Evolutionary conservation across 2,329 filamentous ascomycete genomes (phyloP), one percentile per base, ranked within the genome.

Genomic region (Teratosphaeriaceae sp.): DNA sequence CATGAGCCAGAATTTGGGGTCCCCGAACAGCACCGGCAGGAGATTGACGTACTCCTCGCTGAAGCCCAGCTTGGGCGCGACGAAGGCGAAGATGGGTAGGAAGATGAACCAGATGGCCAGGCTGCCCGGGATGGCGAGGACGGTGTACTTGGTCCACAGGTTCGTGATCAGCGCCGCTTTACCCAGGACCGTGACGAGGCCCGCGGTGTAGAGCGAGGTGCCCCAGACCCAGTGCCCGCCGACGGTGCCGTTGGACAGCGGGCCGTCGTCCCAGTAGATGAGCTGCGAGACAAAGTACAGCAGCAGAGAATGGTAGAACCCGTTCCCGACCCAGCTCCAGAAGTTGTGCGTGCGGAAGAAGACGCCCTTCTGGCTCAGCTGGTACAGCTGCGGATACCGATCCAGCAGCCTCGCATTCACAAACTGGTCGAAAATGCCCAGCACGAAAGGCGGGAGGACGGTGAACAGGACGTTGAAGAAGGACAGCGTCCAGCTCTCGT

Each of bases 401-500:
- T 98, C 92, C 11, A 98, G 75, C 18, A 98, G 73, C 19, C 92
- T 82, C 5, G 94, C 92, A 31, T 88, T 95, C 59, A 98, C 88
- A 67, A 94, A 97, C 63, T 98, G 94, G 64, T 98, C 94, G 52
- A 96, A 87, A 51, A 98, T 94, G 55, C 92, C 92, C 60, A 98
- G 83, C 1, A 88, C 90, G 47, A 98, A 83, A 1, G 92, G 92
- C 13, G 92, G 92, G 15, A 96, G 73, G 16, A 94, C 85, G 0
- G 92, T 98, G 71, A 94, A 98, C 64, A 98, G 85, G 64, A 98
- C 88, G 72, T 98, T 98, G 75, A 96, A 98, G 70, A 97, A 94
- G 6, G 90, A 95, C n/a, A 98, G 73, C 0, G 89, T 96, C 94
- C 94, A 98, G 8, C 92, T 97, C 68, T 98, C 92, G 75, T 89